Evolutionary conservation across 2,329 filamentous ascomycete genomes (phyloP).

Genomic region (Monosporascus ibericus): DNA sequence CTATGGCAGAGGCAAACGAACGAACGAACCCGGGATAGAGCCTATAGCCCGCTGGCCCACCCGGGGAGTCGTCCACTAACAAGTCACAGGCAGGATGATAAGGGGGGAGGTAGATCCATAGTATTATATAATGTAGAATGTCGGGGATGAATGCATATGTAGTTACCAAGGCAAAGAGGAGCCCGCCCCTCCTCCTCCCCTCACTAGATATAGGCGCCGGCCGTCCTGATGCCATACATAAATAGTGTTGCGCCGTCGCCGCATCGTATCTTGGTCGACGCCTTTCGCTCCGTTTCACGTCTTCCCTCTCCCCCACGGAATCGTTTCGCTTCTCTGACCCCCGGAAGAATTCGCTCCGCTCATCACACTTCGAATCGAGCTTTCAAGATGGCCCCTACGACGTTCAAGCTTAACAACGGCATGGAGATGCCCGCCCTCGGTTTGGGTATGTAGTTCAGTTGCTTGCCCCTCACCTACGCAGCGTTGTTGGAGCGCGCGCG

Average conservation of each 20-base stretch:
- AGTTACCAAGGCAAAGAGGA: background rate
- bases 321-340: background rate
- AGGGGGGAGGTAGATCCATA: background rate
- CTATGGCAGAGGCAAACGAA: no score
- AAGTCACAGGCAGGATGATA: background rate
- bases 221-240: background rate
- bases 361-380: background rate
- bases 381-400: constrained; percentile 45
- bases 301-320: background rate
- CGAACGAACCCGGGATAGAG: background rate
- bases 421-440: constrained; percentile 57
- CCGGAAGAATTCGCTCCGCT: background rate
- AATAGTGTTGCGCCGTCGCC: background rate
- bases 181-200: background rate
- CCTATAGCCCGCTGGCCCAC: background rate
- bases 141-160: background rate
- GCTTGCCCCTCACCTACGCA: constrained; percentile 1
- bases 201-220: background rate
- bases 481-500: no score
- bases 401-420: constrained; percentile 60
- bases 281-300: background rate
- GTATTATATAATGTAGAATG: background rate
- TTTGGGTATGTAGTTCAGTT: constrained; percentile 40
- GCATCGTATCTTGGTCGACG: background rate
- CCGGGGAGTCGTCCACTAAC: background rate